Percentiles rank a stretch among this genome's conserved stretches.
These are phyloP conservation scores for Pholiota adiposa DNA, from an alignment of 1,284 basidiomycete species.

Conservation along the genomic window DNA sequence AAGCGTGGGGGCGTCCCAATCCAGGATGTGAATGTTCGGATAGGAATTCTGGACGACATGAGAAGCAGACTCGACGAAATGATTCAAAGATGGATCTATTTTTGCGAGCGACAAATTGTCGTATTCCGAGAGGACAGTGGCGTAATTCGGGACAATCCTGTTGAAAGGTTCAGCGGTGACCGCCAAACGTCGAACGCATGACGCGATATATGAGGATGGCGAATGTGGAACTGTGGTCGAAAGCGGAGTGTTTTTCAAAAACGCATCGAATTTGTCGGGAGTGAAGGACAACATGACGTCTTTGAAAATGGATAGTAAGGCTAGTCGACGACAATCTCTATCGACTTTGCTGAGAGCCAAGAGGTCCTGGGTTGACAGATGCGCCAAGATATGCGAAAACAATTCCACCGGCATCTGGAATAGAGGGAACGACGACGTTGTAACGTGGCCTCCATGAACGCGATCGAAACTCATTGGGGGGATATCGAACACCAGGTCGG, in stretches of 20 bases:
- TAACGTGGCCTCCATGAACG: slow-evolving; percentile 22
- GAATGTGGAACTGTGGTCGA: neutral
- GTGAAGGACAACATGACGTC: slow-evolving; percentile 17
- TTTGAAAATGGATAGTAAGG: slow-evolving; percentile 29
- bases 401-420: slow-evolving; percentile 37
- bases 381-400: slow-evolving; percentile 27
- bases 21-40: slow-evolving; percentile 30
- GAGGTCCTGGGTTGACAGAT: slow-evolving; percentile 30
- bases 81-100: neutral
- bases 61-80: slow-evolving; percentile 7
- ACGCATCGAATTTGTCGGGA: neutral
- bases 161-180: slow-evolving; percentile 11
- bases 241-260: neutral
- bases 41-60: slow-evolving; percentile 16
- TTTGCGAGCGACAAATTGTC: neutral
- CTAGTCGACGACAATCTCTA: slow-evolving; percentile 31
- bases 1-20: slow-evolving; percentile 26
- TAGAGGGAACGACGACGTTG: slow-evolving; percentile 29
- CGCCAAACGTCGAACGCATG: slow-evolving; percentile 28
- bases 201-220: slow-evolving; percentile 16
- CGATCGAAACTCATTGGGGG: slow-evolving; percentile 31
- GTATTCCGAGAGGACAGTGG: neutral
- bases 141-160: neutral
- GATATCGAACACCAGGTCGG: slow-evolving; percentile 7
- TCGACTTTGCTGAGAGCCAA: slow-evolving; percentile 32